phyloP scores from a whole-genome alignment of 2,329 filamentous ascomycete species.

The Epichloe scottii region DNA sequence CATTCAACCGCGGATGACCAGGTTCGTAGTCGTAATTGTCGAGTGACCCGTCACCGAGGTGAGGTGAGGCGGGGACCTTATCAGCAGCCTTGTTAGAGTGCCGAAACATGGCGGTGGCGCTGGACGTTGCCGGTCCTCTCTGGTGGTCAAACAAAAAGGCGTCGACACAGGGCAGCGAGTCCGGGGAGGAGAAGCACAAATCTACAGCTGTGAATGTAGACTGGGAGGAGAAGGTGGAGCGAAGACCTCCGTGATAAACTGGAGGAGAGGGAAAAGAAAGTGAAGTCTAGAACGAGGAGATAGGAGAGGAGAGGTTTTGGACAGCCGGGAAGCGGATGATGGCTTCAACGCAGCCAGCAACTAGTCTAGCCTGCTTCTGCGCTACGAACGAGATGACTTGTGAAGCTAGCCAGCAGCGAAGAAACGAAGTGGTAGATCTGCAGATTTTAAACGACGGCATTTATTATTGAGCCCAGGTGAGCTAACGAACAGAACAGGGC shows the following conservation, averaged over 20 bases:
- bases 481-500: not conserved
- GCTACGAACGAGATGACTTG: not conserved
- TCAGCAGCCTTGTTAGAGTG: not conserved
- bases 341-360: not conserved
- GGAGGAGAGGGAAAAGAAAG: not conserved
- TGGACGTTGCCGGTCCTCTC: not conserved
- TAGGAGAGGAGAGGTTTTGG: not conserved
- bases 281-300: not conserved
- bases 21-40: conserved; percentile 8
- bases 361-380: not conserved
- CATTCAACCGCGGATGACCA: conserved; percentile 10
- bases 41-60: conserved; percentile 9
- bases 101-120: conserved; percentile 3
- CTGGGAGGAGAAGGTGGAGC: no score
- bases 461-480: not conserved
- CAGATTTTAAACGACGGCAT: not conserved
- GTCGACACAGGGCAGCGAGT: not conserved
- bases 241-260: not conserved
- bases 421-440: not conserved
- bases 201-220: not conserved
- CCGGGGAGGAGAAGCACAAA: not conserved
- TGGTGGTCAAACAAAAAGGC: not conserved
- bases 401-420: not conserved
- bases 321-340: not conserved
- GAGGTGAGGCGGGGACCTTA: conserved; percentile 2